Percentiles rank a stretch among this genome's conserved stretches.
These are phyloP conservation scores for Neonectria faginata DNA, from an alignment of 2,329 filamentous ascomycete species.

Conservation along the genomic window DNA sequence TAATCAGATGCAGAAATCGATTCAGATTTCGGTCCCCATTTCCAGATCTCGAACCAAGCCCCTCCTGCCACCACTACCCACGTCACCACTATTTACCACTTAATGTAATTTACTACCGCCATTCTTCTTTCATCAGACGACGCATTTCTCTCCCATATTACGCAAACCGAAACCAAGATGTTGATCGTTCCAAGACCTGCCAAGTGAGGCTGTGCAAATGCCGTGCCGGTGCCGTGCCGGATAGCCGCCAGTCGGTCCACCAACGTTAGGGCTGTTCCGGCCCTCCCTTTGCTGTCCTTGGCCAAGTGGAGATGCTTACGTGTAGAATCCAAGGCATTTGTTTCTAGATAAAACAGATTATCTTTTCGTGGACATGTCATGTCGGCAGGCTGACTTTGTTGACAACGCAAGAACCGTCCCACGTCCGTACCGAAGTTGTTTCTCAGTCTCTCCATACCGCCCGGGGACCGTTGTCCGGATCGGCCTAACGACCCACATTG, in stretches of 20 bases:
- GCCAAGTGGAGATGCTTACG: slow-evolving; percentile 46
- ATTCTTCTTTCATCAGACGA: too few species aligned
- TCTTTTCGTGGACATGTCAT: neutral
- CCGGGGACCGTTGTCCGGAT: neutral
- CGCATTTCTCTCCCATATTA: too few species aligned
- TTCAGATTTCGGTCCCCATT: too few species aligned
- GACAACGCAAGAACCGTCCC: neutral
- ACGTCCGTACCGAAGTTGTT: neutral
- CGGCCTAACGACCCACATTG: neutral
- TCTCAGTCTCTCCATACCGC: neutral
- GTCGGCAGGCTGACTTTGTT: neutral
- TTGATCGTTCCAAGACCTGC: neutral
- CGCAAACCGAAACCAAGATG: neutral
- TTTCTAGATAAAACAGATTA: neutral
- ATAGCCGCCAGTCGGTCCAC: slow-evolving; percentile 27
- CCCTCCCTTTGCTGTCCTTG: slow-evolving; percentile 35
- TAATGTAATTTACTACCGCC: too few species aligned
- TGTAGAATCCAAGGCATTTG: slow-evolving; percentile 19
- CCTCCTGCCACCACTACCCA: too few species aligned
- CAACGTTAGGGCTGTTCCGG: slow-evolving; percentile 28
- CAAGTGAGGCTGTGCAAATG: slow-evolving; percentile 20
- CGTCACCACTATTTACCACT: too few species aligned
- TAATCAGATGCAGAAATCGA: too few species aligned
- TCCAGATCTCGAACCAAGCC: too few species aligned
- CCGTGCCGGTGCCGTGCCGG: slow-evolving; percentile 16